phyloP scores from a whole-genome alignment of 2,329 filamentous ascomycete genomes.

The Penicillium sp. region DNA sequence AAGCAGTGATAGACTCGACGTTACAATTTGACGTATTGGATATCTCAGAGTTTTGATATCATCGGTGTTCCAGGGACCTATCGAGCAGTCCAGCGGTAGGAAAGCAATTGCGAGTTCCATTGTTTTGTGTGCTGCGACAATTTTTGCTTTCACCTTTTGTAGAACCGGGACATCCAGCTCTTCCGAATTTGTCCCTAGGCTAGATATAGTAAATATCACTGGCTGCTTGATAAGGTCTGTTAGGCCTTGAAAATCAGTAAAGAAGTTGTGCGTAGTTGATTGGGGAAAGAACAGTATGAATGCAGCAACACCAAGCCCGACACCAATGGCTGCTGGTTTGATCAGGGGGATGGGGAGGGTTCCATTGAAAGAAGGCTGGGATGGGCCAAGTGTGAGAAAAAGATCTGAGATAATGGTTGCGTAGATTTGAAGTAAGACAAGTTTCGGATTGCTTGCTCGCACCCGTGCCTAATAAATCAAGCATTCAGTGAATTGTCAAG shows the following conservation, averaged over 20 bases:
- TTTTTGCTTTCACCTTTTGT: not conserved
- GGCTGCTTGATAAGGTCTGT: not conserved
- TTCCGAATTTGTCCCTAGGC: not conserved
- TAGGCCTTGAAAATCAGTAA: not conserved
- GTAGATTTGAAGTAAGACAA: not conserved
- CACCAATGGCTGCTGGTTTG: not conserved
- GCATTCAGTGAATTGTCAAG: not conserved
- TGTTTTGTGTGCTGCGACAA: not conserved
- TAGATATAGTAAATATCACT: not conserved
- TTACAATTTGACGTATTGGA: not conserved
- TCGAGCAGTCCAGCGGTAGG: not conserved
- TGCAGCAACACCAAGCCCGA: not conserved
- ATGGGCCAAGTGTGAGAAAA: not conserved
- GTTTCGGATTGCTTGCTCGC: not conserved
- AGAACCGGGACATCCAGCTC: not conserved
- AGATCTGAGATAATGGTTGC: not conserved
- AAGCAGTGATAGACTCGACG: not conserved
- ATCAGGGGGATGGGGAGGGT: not conserved
- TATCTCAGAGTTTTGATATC: not conserved
- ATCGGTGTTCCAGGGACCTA: not conserved
- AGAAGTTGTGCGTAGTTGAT: not conserved
- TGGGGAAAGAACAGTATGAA: not conserved
- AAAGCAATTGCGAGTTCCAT: not conserved
- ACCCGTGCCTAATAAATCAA: not conserved
- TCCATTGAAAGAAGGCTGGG: not conserved